Conservation (phyloP, 352 stramenopile genomes). For the Phytophthora pini region DNA sequence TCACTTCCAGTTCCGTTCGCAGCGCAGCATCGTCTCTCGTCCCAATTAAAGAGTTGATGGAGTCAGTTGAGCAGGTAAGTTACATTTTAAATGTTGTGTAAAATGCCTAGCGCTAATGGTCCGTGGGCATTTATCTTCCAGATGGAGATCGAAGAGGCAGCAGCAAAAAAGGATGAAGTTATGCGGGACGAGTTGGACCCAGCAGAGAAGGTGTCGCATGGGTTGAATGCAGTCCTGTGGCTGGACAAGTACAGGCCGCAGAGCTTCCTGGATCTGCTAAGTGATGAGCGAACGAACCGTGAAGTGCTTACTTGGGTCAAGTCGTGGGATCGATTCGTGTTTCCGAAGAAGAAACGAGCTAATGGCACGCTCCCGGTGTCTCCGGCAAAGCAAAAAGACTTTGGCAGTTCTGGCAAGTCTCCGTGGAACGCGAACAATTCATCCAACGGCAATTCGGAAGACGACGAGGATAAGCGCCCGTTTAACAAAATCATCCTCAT, state of each 20-base stretch:
- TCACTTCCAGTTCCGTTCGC: slow-evolving; percentile 13
- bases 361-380: slow-evolving; percentile 21
- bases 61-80: slow-evolving; percentile 56
- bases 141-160: slow-evolving; percentile 72
- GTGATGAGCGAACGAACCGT: slow-evolving; percentile 96
- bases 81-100: background rate
- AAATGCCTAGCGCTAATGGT: slow-evolving; percentile 7
- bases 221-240: slow-evolving; percentile 89
- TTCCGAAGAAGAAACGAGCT: slow-evolving; percentile 69
- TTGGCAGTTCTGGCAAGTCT: slow-evolving; percentile 16
- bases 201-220: slow-evolving; percentile 1
- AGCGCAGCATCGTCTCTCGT: slow-evolving; percentile 45
- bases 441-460: slow-evolving; percentile 5
- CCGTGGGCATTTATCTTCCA: slow-evolving; percentile 22
- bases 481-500: slow-evolving; percentile 94
- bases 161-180: slow-evolving; percentile 43
- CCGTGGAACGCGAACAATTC: slow-evolving; percentile 22
- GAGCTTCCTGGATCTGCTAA: slow-evolving; percentile 95
- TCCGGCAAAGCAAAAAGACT: slow-evolving; percentile 10
- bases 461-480: slow-evolving; percentile 61
- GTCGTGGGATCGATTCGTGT: slow-evolving; percentile 96
- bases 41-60: slow-evolving; percentile 64
- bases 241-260: slow-evolving; percentile 97
- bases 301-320: slow-evolving; percentile 96
- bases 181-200: slow-evolving; percentile 14